phyloP scores from a whole-genome alignment of 257 asterid species.

The Plantago major region DNA sequence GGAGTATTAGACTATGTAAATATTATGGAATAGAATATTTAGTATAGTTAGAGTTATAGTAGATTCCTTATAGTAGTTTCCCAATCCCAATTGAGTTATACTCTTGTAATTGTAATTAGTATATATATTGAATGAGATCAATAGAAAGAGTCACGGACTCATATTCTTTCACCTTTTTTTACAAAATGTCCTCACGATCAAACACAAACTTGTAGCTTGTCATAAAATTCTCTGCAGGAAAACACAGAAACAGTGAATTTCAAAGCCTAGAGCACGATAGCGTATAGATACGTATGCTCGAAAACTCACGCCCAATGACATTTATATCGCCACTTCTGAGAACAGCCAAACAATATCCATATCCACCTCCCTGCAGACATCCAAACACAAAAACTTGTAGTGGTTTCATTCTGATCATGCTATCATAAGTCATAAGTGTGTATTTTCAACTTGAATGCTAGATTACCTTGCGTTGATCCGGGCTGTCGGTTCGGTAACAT shows the following conservation, averaged over 20 bases:
- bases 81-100: too few relatives aligned
- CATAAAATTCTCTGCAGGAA: conserved; percentile 81
- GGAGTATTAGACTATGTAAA: too few relatives aligned
- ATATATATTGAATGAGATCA: too few relatives aligned
- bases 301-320: conserved; percentile 9
- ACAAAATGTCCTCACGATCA: conserved; percentile 82
- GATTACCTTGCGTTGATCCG: not conserved
- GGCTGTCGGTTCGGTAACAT: not conserved
- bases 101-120: too few relatives aligned
- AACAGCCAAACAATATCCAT: not conserved
- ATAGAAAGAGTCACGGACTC: too few relatives aligned
- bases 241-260: not conserved
- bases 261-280: not conserved
- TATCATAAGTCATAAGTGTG: too few relatives aligned
- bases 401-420: too few relatives aligned
- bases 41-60: too few relatives aligned
- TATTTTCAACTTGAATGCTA: not conserved
- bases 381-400: not conserved
- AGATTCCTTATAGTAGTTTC: too few relatives aligned
- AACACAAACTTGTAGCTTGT: conserved; percentile 70
- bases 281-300: not conserved
- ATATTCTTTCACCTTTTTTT: too few relatives aligned
- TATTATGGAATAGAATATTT: too few relatives aligned
- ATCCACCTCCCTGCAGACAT: not conserved
- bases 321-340: not conserved